These are phyloP conservation scores for Mikania micrantha DNA, from an alignment of 129 eudicot species.

Conservation along the genomic window DNA sequence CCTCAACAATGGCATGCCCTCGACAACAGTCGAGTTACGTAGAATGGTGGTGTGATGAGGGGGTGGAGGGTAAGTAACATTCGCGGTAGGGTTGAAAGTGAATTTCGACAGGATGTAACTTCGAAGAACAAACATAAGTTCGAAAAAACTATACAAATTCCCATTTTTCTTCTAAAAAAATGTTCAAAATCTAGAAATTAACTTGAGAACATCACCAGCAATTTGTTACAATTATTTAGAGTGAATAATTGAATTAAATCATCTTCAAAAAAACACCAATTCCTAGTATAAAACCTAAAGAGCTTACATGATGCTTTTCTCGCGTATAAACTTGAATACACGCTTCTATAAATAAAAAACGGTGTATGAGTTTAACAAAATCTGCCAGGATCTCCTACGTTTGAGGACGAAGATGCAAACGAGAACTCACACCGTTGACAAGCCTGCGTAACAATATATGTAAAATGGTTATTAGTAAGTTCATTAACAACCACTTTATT, in stretches of 20 bases:
- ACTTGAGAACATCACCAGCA: slow-evolving; percentile 4
- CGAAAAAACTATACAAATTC: too few species aligned
- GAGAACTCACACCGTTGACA: slow-evolving; percentile 1
- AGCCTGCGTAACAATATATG: slow-evolving; percentile 10
- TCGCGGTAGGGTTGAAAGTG: too few species aligned
- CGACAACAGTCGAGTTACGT: too few species aligned
- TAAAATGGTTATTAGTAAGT: neutral
- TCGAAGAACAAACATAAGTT: too few species aligned
- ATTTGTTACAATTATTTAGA: slow-evolving; percentile 26
- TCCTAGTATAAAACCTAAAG: neutral
- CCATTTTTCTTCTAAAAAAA: neutral
- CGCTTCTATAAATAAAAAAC: slow-evolving; percentile 14
- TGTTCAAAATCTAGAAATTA: slow-evolving; percentile 15
- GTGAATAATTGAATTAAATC: slow-evolving; percentile 9
- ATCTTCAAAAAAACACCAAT: slow-evolving; percentile 6
- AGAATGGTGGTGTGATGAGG: too few species aligned
- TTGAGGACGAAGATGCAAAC: slow-evolving; percentile 9
- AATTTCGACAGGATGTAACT: too few species aligned
- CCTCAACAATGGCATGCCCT: too few species aligned
- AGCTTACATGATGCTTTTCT: slow-evolving; percentile 24
- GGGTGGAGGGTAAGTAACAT: too few species aligned
- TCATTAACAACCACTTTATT: neutral
- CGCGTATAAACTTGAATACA: slow-evolving; percentile 12
- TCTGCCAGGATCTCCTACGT: slow-evolving; percentile 16
- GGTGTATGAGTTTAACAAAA: slow-evolving; percentile 4